phyloP scores from a whole-genome alignment of 768 basidiomycete genomes.

The Lenzites betulinus region DNA sequence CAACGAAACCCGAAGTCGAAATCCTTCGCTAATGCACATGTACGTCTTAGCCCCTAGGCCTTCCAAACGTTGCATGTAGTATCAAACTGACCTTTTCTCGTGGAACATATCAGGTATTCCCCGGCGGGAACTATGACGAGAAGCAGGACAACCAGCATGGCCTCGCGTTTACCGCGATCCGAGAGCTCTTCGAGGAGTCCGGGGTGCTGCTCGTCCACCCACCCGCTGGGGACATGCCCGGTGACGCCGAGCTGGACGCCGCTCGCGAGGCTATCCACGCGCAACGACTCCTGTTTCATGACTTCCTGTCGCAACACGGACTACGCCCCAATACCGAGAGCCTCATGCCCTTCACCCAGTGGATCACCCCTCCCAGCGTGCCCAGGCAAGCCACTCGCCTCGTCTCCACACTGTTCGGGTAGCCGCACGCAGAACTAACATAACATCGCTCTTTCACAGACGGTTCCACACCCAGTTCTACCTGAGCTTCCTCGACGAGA shows the following conservation, averaged over 20 bases:
- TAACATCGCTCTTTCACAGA: slow-evolving; percentile 44
- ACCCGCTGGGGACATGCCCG: slow-evolving; percentile 25
- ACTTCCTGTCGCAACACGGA: slow-evolving; percentile 50
- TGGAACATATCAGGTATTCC: slow-evolving; percentile 58
- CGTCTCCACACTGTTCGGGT: too few relatives aligned
- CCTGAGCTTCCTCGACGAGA: slow-evolving; percentile 56
- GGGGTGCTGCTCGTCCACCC: slow-evolving; percentile 63
- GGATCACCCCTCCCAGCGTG: slow-evolving; percentile 64
- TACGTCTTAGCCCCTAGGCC: slow-evolving; percentile 33
- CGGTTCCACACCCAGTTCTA: slow-evolving; percentile 76
- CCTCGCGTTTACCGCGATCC: slow-evolving; percentile 62
- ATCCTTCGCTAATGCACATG: slow-evolving; percentile 68
- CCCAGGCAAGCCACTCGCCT: slow-evolving; percentile 56
- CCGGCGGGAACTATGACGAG: slow-evolving; percentile 69
- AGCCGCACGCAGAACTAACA: too few relatives aligned
- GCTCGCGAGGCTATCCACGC: slow-evolving; percentile 60
- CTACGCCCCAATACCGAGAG: slow-evolving; percentile 47
- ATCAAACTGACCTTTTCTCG: neutral
- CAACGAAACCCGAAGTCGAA: slow-evolving; percentile 66
- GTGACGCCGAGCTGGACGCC: slow-evolving; percentile 47
- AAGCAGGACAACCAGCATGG: slow-evolving; percentile 52
- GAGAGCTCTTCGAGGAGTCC: slow-evolving; percentile 79
- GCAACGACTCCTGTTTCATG: slow-evolving; percentile 49
- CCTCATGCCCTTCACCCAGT: slow-evolving; percentile 71
- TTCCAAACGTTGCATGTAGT: neutral